Conservation (phyloP, 345 rosid genomes). For the Litchi chinensis region DNA sequence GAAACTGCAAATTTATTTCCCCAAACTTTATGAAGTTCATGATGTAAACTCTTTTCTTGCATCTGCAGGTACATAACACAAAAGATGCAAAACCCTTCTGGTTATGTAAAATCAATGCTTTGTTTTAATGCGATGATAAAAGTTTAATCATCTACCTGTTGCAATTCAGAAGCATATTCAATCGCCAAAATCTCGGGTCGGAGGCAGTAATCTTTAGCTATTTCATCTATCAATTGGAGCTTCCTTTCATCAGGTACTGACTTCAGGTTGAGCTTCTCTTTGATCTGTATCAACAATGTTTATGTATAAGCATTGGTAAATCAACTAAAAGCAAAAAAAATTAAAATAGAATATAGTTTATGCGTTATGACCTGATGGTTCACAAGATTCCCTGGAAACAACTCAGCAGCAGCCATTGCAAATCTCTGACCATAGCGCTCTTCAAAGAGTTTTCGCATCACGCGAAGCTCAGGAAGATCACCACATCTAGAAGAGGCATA, state of each 20-base stretch:
- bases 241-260: conserved; percentile 55
- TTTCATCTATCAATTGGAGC: conserved; percentile 51
- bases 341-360: not conserved
- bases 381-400: conserved; percentile 66
- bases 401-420: conserved; percentile 50
- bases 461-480: conserved; percentile 70
- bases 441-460: conserved; percentile 59
- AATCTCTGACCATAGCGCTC: conserved; percentile 73
- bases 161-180: conserved; percentile 49
- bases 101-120: not conserved
- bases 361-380: conserved; percentile 55
- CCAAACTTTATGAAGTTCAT: conserved; percentile 2
- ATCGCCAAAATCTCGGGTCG: conserved; percentile 53
- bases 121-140: not conserved
- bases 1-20: conserved; percentile 19
- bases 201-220: conserved; percentile 46
- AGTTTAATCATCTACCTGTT: conserved; percentile 38
- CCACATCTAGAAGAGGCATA: conserved; percentile 87
- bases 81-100: not conserved
- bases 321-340: not conserved
- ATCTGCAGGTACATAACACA: conserved; percentile 22
- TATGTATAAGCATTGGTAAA: not conserved
- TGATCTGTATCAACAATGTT: conserved; percentile 41
- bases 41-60: conserved; percentile 21
- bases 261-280: conserved; percentile 45